phyloP scores from a whole-genome alignment of 306 rosid genomes.

The Quercus wislizeni region DNA sequence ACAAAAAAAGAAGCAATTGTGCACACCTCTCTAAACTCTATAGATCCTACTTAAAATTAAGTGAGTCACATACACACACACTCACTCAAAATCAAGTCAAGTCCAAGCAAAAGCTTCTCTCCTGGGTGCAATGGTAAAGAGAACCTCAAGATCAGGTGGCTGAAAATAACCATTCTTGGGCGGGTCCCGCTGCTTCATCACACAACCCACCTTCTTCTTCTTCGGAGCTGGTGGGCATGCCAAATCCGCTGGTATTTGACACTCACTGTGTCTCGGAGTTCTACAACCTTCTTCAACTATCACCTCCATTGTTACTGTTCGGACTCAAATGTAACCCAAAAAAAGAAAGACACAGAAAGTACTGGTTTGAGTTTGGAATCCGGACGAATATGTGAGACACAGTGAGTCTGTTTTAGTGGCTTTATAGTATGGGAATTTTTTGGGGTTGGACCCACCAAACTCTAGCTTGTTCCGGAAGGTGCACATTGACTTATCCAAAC shows the following conservation, averaged over 20 bases:
- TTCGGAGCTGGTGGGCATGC: conserved; percentile 47
- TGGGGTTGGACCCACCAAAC: not conserved
- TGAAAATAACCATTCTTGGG: conserved; percentile 38
- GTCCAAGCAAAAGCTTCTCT: conserved; percentile 15
- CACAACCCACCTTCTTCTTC: conserved; percentile 39
- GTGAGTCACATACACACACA: not conserved
- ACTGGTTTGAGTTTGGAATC: not conserved
- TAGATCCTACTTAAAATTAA: too few species aligned
- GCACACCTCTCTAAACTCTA: too few species aligned
- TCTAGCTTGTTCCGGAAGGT: conserved; percentile 21
- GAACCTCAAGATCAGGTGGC: conserved; percentile 45
- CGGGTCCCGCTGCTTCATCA: conserved; percentile 13
- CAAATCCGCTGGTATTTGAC: conserved; percentile 18
- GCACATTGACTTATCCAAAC: not conserved
- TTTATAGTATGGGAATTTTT: too few species aligned
- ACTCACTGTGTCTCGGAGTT: conserved; percentile 35
- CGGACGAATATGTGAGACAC: not conserved
- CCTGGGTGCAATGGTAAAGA: conserved; percentile 22
- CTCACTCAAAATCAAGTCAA: not conserved
- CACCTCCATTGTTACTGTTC: not conserved
- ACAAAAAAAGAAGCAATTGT: too few species aligned
- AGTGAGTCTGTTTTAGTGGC: too few species aligned
- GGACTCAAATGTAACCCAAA: not conserved
- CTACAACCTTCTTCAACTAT: conserved; percentile 32
- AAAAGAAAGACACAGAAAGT: not conserved